Base-by-base conservation (phyloP, 495 filamentous ascomycete species). In the Aspergillus avenaceus region DNA sequence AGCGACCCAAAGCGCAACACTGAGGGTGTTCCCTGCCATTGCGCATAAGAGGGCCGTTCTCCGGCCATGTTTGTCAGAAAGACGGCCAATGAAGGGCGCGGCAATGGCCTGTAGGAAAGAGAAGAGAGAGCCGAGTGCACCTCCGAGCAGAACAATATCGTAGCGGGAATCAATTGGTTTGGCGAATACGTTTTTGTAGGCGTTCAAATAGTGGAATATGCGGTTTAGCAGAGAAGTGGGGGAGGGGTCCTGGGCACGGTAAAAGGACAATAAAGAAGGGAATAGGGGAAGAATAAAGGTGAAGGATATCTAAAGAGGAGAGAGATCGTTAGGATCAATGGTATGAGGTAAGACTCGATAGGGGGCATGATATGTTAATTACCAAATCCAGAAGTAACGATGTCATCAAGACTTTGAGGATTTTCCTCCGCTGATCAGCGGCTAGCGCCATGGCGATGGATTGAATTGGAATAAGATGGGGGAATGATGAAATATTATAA, bases 261-360 rank as follows among this genome's bases (percentile, higher is more conserved):
- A 99, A 79, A 97, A 97, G 60, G 91, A 83, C 64, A 98, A 83
- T 14, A 98, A 84, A 16, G 87, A 88, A 4, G 93, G 93, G 64
- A 96, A 98, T 36, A 98, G 83, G 1, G 93, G 93, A 5, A 98
- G 86, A 70, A 97, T 97, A 69, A 97, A 93, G n/a, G 95, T 97
- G 65, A 91, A 91, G 27, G 87, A 90, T 54, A 90, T 85, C 86
- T 90, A 52, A 12, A 34, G n/a, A n/a, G n/a, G n/a, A 48, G 14
- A 24, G 12, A 18, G 14, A 14, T 16, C 13, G 31, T 37, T 13
- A 47, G 45, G 5, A 26, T n/a, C 12, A 14, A 21, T 5, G 14
- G 2, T 42, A 23, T 14, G 54, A 32, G 36, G 8, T 28, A 11
- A 19, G 28, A 23, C n/a, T 28, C 37, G 45, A 31, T 38, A 19